These are phyloP conservation scores for Ciborinia camelliae DNA, from an alignment of 2,329 filamentous ascomycete species.

Conservation along the genomic window DNA sequence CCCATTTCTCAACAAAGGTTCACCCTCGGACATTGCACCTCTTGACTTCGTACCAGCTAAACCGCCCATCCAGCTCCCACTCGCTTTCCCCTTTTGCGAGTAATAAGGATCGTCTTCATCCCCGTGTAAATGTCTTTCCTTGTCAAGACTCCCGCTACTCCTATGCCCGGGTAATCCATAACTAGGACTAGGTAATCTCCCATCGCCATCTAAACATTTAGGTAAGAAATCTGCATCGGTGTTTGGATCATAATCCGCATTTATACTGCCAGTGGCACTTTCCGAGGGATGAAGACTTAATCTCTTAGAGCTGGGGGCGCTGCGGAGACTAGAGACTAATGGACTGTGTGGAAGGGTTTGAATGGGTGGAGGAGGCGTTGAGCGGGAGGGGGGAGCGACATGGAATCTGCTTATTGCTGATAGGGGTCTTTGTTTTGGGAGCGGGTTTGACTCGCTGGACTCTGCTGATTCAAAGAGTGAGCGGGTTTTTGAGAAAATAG, in stretches of 20 bases:
- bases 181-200: neutral
- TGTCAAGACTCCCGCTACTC: constrained; percentile 11
- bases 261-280: neutral
- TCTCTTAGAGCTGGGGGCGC: neutral
- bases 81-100: neutral
- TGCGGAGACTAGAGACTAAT: neutral
- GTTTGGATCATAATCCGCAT: constrained; percentile 14
- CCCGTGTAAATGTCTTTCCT: neutral
- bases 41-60: neutral
- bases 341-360: constrained; percentile 12
- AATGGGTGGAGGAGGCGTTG: neutral
- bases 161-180: neutral
- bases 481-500: constrained; percentile 32
- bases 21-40: neutral
- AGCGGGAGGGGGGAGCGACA: neutral
- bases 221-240: constrained; percentile 12
- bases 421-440: constrained; percentile 10
- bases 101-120: constrained; percentile 1
- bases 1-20: constrained; percentile 6
- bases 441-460: constrained; percentile 13
- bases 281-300: neutral
- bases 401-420: constrained; percentile 6
- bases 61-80: neutral
- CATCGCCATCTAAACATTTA: constrained; percentile 14
- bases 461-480: constrained; percentile 30